These are phyloP conservation scores for Malassezia psittaci DNA, from an alignment of 1,284 basidiomycete species.

Conservation along the genomic window DNA sequence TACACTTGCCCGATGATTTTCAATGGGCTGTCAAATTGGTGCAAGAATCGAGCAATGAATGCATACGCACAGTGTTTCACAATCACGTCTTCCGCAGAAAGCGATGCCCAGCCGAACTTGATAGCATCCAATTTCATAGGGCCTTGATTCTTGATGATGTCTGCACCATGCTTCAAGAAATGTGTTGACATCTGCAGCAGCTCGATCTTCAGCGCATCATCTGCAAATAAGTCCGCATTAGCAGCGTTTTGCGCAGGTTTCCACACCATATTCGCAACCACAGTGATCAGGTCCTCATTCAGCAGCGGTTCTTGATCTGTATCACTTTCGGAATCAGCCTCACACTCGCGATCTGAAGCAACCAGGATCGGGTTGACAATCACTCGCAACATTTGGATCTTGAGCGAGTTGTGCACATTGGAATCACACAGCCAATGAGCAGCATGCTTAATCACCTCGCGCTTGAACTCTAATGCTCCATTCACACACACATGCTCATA, in stretches of 20 bases:
- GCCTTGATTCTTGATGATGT: slow-evolving; percentile 56
- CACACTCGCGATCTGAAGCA: slow-evolving; percentile 52
- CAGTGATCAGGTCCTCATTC: slow-evolving; percentile 61
- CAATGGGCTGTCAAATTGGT: slow-evolving; percentile 74
- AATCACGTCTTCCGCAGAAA: slow-evolving; percentile 69
- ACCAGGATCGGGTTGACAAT: slow-evolving; percentile 79
- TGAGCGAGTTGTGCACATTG: slow-evolving; percentile 63
- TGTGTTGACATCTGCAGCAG: slow-evolving; percentile 80
- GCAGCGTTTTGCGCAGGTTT: slow-evolving; percentile 58
- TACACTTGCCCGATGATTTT: slow-evolving; percentile 93
- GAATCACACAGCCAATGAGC: slow-evolving; percentile 69
- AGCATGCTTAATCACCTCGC: slow-evolving; percentile 74
- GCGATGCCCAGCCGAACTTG: slow-evolving; percentile 85
- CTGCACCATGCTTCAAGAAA: slow-evolving; percentile 72
- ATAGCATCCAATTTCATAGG: slow-evolving; percentile 86
- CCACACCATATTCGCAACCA: slow-evolving; percentile 70
- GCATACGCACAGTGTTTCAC: slow-evolving; percentile 92
- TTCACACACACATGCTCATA: slow-evolving; percentile 68
- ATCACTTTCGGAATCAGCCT: background rate
- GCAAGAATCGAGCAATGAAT: slow-evolving; percentile 86
- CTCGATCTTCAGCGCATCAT: slow-evolving; percentile 80
- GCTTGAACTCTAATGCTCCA: slow-evolving; percentile 58
- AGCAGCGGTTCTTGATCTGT: slow-evolving; percentile 52
- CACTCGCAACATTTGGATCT: slow-evolving; percentile 74
- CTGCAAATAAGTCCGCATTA: slow-evolving; percentile 52